Base-by-base conservation (phyloP, 352 stramenopile genomes). In the Globisporangium perplexum region DNA sequence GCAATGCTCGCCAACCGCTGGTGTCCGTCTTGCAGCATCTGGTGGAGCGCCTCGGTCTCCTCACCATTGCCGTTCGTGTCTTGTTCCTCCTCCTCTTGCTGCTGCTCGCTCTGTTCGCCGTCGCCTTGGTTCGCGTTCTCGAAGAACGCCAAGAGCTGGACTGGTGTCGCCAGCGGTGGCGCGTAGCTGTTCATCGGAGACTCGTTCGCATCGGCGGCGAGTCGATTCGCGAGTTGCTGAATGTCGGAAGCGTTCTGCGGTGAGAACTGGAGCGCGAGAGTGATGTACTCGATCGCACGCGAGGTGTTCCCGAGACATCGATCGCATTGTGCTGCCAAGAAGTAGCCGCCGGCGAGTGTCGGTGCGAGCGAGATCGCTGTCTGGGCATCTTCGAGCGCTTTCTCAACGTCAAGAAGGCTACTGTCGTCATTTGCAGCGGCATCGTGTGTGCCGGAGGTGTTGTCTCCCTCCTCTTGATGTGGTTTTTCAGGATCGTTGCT, bases 371-470 rank as follows among this genome's bases (percentile, higher is more conserved):
- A 5, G 39, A 71, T 62, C 15, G 68, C 59, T 6, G 55, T 45
- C 3, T 56, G 20, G 4, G 71, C 53, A 30, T 87, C 76, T 35
- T 74, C 57, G 1, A 75, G 67, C 8, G 73, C 76, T 47, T 82
- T 69, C 36, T 66, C 53, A n/a, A 78, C 65, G 8, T 60, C 73
- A 15, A 60, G 57, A 24, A 77, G 22, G 6, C 15, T 15, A 53
- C 63, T 60, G n/a, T 41, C 22, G 15, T 57, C 33, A 1, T 33
- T 33, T 23, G 39, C 23, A 8, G 30, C 18, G n/a, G 12, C 4
- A 10, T 23, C 18, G 4, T 24, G 41, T 17, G n/a, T 46, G 43
- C 15, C 22, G 14, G 6, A 8, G 1, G 23, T 22, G 15, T 59
- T 24, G 12, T 45, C 39, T 17, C 61, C 46, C 1, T 42, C 23